Evolutionary conservation across 805 yeast species (phyloP).

Genomic region (Ogataea henricii): DNA sequence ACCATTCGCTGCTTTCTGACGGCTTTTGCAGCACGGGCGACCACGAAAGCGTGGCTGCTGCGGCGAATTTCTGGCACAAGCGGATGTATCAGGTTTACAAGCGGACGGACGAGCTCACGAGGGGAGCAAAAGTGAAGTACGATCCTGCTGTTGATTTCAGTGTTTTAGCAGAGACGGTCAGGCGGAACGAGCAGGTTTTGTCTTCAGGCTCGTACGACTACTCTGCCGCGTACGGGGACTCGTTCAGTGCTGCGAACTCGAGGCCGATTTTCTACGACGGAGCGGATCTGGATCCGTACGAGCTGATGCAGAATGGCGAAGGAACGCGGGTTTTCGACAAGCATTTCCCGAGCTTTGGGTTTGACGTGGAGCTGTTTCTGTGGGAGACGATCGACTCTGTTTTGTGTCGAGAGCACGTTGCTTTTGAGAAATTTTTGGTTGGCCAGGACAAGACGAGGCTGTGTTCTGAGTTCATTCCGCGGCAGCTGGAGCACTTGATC

Average conservation of each 20-base stretch:
- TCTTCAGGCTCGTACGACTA: conserved; percentile 7
- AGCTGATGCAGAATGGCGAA: conserved; percentile 5
- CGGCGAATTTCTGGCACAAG: conserved; percentile 42
- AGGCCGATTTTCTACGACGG: conserved; percentile 35
- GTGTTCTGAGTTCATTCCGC: conserved; percentile 12
- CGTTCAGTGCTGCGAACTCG: conserved; percentile 20
- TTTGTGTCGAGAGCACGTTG: conserved; percentile 16
- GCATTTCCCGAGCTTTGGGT: conserved; percentile 12
- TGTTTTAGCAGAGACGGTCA: conserved; percentile 7
- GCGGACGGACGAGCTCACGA: conserved; percentile 42
- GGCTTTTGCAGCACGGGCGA: conserved; percentile 51
- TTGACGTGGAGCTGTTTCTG: conserved; percentile 20
- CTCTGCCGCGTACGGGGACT: conserved; percentile 5
- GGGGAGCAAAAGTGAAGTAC: conserved; percentile 42
- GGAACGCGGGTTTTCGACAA: conserved; percentile 15
- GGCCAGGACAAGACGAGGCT: conserved; percentile 3
- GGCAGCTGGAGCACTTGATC: conserved; percentile 13
- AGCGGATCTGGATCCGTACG: conserved; percentile 49
- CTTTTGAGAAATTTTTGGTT: conserved; percentile 9
- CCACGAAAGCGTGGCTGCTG: conserved; percentile 52
- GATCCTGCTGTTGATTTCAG: conserved; percentile 43
- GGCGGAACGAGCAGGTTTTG: conserved; percentile 1
- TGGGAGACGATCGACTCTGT: conserved; percentile 22
- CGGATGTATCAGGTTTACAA: conserved; percentile 47
- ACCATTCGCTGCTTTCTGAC: conserved; percentile 41